These are phyloP conservation scores for Leccinum rimulosum DNA, from an alignment of 768 basidiomycete species.

Conservation along the genomic window DNA sequence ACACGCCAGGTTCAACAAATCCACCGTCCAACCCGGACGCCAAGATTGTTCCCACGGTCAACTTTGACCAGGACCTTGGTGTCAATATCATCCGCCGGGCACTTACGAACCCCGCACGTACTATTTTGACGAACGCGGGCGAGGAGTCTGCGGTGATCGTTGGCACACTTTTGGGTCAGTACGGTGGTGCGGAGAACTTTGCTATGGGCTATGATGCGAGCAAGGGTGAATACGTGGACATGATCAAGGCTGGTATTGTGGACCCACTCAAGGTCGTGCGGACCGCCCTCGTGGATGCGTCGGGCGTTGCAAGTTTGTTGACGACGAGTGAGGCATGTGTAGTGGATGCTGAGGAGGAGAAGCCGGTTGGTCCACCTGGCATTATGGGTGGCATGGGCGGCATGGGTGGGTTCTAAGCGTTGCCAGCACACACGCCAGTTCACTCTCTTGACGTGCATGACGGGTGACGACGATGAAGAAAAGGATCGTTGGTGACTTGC, in stretches of 20 bases:
- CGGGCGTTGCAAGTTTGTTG: conserved; percentile 89
- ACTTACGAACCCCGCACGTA: conserved; percentile 76
- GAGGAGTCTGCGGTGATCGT: conserved; percentile 94
- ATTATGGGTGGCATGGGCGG: conserved; percentile 61
- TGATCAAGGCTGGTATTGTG: conserved; percentile 92
- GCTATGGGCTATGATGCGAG: conserved; percentile 87
- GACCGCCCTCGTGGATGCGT: conserved; percentile 88
- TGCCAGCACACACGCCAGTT: neutral
- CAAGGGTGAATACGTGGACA: conserved; percentile 90
- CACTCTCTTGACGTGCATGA: neutral
- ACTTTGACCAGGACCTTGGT: conserved; percentile 98
- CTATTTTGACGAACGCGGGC: conserved; percentile 91
- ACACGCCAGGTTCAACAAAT: conserved; percentile 42
- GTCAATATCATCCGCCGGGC: conserved; percentile 90
- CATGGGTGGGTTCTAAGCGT: conserved; percentile 48
- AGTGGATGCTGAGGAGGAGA: conserved; percentile 86
- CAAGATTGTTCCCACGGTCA: conserved; percentile 70
- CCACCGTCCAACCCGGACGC: conserved; percentile 54
- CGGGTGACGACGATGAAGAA: neutral
- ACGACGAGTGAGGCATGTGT: conserved; percentile 92
- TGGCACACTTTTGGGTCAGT: conserved; percentile 72
- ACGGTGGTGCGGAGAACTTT: conserved; percentile 74
- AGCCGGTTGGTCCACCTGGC: conserved; percentile 50
- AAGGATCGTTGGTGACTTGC: conserved; percentile 7
- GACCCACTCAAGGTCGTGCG: conserved; percentile 96